Base-by-base conservation (phyloP, 1,139 yeast species). In the Candida sp. region DNA sequence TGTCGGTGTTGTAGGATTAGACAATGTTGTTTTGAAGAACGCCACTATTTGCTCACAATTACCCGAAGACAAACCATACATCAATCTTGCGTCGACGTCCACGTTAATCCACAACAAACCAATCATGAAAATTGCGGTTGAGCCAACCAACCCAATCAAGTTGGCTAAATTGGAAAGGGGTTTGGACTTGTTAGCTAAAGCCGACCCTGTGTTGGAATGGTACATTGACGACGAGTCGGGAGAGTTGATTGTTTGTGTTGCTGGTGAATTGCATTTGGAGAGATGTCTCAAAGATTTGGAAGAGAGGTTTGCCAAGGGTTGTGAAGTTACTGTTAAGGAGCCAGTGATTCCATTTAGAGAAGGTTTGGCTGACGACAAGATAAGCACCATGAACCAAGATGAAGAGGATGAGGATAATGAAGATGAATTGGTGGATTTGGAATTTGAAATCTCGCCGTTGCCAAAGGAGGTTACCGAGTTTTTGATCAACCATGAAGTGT, bases 311-410 rank as follows among this genome's bases (percentile, higher is more conserved):
- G 98, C 99, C 1, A 72, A 69, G 44, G 93, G 93, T 27, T 84
- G 93, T 58, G 97, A 91, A 50, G 86, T 96, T 7, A 83, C 88
- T 7, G 84, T 87, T 35, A 93, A 97, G 37, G 90, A 90, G 61
- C 99, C 99, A 0, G 96, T 90, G 26, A 96, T 96, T 57, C 99
- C 99, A 11, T 96, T 89, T 63, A 76, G 97, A 57, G 99, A 96
- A 69, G 90, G 98, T 0, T 83, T 91, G 23, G 62, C 74, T 9
- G 85, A 78, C 23, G 70, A 56, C 44, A 52, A 48, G 31, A 58
- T 27, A 62, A 63, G n/a, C 59, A 60, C 42, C 47, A 50, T 9
- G 62, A 38, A 47, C 27, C 32, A 50, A 34, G 42, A 41, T 2
- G 53, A 59, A 55, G 63, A 55, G 4, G 58, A 55, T 1, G 60